Percentiles rank a stretch among this genome's conserved stretches.
Conservation (phyloP, 2,329 filamentous ascomycete genomes). For the Teratosphaeria epicoccoides region DNA sequence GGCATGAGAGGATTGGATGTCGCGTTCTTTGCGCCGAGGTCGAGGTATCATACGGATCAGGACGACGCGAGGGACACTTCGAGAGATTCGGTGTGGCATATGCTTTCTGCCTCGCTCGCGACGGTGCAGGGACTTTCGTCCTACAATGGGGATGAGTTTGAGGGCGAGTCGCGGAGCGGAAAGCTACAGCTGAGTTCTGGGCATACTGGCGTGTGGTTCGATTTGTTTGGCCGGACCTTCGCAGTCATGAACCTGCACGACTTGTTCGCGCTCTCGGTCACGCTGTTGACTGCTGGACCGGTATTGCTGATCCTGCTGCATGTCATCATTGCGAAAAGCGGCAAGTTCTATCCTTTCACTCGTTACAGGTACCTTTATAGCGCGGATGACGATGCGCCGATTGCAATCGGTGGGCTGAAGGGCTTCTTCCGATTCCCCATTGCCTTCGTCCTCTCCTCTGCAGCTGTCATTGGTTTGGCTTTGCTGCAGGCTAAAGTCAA, state of each 20-base stretch:
- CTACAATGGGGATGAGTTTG: conserved; percentile 57
- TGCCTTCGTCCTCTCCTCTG: conserved; percentile 57
- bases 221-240: conserved; percentile 71
- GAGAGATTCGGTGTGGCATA: conserved; percentile 71
- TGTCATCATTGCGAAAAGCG: conserved; percentile 55
- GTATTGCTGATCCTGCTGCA: conserved; percentile 60
- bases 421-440: conserved; percentile 80
- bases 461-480: conserved; percentile 59
- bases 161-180: conserved; percentile 43
- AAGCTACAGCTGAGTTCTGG: conserved; percentile 47
- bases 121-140: conserved; percentile 63
- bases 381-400: conserved; percentile 46
- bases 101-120: conserved; percentile 74
- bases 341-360: conserved; percentile 84
- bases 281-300: conserved; percentile 69
- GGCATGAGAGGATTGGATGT: conserved; percentile 84
- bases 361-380: conserved; percentile 52
- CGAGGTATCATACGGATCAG: conserved; percentile 82
- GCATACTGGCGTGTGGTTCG: conserved; percentile 75
- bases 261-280: conserved; percentile 79
- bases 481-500: conserved; percentile 74
- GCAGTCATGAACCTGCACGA: conserved; percentile 70
- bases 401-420: conserved; percentile 61
- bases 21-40: conserved; percentile 77
- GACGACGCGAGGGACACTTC: conserved; percentile 75